Conservation (phyloP, 1,284 basidiomycete genomes). For the Irpex sp. region DNA sequence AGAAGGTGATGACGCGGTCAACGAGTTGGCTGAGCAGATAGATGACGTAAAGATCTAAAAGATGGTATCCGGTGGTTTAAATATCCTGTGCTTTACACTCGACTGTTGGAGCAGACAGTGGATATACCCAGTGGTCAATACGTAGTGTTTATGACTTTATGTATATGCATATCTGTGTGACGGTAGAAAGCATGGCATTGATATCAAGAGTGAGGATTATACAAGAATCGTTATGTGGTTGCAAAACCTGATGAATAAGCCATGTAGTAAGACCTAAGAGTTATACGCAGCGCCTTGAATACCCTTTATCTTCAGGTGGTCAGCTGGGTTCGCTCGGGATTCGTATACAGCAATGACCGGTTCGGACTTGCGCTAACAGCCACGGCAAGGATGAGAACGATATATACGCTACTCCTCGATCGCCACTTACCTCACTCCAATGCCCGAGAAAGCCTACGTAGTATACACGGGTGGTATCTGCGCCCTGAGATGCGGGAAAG, state of each 20-base stretch:
- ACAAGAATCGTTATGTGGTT: too few species aligned
- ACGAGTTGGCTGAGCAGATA: slow-evolving; percentile 35
- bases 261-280: neutral
- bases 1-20: slow-evolving; percentile 28
- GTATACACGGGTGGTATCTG: slow-evolving; percentile 64
- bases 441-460: slow-evolving; percentile 79
- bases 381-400: neutral
- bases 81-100: neutral
- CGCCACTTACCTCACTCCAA: slow-evolving; percentile 60
- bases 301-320: slow-evolving; percentile 77
- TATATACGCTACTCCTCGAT: neutral
- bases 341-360: slow-evolving; percentile 79
- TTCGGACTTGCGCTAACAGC: slow-evolving; percentile 54
- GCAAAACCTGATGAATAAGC: too few species aligned
- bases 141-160: neutral
- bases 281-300: slow-evolving; percentile 44
- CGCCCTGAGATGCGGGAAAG: slow-evolving; percentile 71
- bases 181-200: neutral
- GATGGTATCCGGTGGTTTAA: neutral
- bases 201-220: too few species aligned
- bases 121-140: neutral
- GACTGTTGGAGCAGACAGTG: neutral
- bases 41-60: slow-evolving; percentile 34
- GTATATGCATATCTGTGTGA: neutral
- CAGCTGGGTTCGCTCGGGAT: slow-evolving; percentile 72